A percentile compares a stretch with the other conserved stretches of the same genome.
Evolutionary conservation across 2,329 filamentous ascomycete species (phyloP).

Genomic region (Exophiala bonariae): DNA sequence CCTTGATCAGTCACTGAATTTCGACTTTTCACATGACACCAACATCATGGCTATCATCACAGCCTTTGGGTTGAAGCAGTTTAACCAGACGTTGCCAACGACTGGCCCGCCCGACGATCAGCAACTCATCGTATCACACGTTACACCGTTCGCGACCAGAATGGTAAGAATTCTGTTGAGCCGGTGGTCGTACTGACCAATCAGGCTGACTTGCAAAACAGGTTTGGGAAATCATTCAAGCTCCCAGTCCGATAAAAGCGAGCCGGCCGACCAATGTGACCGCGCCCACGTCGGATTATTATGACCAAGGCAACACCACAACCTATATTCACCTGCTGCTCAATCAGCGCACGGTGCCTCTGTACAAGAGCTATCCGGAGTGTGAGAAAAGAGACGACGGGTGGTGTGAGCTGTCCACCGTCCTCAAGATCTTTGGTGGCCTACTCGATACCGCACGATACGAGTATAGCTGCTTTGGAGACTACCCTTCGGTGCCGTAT

Average conservation of each 20-base stretch:
- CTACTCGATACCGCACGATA: constrained; percentile 62
- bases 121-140: constrained; percentile 64
- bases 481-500: constrained; percentile 29
- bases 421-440: constrained; percentile 61
- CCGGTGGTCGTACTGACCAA: not conserved
- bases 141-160: constrained; percentile 71
- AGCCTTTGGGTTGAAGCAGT: constrained; percentile 68
- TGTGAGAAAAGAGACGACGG: constrained; percentile 69
- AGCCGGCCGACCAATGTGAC: constrained; percentile 44
- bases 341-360: constrained; percentile 71
- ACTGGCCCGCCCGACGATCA: constrained; percentile 57
- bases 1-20: constrained; percentile 71
- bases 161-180: constrained; percentile 42
- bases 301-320: constrained; percentile 56
- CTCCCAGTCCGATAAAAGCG: constrained; percentile 62
- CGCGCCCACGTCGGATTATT: constrained; percentile 37
- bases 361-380: constrained; percentile 64
- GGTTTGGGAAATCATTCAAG: constrained; percentile 69
- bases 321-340: constrained; percentile 73
- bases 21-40: constrained; percentile 78
- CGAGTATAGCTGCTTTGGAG: constrained; percentile 65
- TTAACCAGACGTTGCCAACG: constrained; percentile 59
- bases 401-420: constrained; percentile 73
- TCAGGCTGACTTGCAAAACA: constrained; percentile 2
- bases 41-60: constrained; percentile 70